Percentiles rank a stretch among this genome's conserved stretches.
These are phyloP conservation scores for Dorcoceras hygrometricum DNA, from an alignment of 257 asterid species.

Conservation along the genomic window DNA sequence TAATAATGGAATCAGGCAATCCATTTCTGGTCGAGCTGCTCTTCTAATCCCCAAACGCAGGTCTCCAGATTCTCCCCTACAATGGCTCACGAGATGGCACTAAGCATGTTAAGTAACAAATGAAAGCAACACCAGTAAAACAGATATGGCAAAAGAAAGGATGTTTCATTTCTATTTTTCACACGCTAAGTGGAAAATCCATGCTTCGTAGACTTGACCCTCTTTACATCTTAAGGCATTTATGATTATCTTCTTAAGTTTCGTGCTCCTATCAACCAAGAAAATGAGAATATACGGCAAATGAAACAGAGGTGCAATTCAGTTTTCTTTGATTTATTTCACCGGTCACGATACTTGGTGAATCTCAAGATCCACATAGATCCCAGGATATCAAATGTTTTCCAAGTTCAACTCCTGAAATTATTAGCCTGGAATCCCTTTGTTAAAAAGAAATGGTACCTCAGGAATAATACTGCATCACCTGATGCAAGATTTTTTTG, in stretches of 20 bases:
- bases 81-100: constrained; percentile 12
- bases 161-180: neutral
- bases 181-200: neutral
- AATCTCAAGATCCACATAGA: neutral
- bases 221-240: neutral
- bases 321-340: neutral
- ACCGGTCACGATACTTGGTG: neutral
- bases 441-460: constrained; percentile 38
- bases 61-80: constrained; percentile 87
- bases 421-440: constrained; percentile 3
- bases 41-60: constrained; percentile 85
- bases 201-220: neutral
- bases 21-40: constrained; percentile 92
- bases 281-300: neutral
- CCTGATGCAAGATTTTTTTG: constrained; percentile 87
- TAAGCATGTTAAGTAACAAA: neutral
- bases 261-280: neutral
- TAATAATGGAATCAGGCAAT: constrained; percentile 74
- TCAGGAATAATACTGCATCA: constrained; percentile 92
- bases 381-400: neutral
- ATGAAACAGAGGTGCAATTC: neutral
- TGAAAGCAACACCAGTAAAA: neutral
- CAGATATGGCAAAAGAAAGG: neutral
- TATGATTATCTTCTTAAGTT: neutral
- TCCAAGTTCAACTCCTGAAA: neutral